phyloP scores from a whole-genome alignment of 2,329 filamentous ascomycete genomes.

The Calonectria hawksworthii region DNA sequence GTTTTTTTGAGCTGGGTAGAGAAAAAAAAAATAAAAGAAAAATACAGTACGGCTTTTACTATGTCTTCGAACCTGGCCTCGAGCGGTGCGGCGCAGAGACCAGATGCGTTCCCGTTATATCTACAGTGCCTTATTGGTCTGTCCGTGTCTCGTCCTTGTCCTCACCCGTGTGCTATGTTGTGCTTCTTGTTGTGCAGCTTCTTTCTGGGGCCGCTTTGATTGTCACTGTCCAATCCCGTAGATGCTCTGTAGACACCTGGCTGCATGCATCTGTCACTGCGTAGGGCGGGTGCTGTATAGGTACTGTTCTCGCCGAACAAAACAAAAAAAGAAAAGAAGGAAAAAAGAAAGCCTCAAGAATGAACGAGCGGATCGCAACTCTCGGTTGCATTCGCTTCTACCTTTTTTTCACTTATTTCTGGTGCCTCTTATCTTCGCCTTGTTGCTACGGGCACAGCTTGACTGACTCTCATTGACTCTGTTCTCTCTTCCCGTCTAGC shows the following conservation, averaged over 20 bases:
- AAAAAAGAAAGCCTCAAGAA: neutral
- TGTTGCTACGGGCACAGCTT: conserved; percentile 1
- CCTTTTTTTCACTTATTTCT: neutral
- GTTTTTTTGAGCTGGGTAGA: conserved; percentile 19
- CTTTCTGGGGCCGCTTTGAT: conserved; percentile 30
- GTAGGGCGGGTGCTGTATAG: neutral
- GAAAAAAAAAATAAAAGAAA: neutral
- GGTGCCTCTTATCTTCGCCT: neutral
- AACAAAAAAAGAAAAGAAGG: neutral
- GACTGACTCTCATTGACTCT: neutral
- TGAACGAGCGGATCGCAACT: neutral
- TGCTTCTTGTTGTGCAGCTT: conserved; percentile 42
- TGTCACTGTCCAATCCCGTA: conserved; percentile 31
- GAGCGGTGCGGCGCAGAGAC: neutral
- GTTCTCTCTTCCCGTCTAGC: neutral
- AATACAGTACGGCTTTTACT: neutral
- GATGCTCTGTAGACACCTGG: conserved; percentile 15
- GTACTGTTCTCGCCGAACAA: neutral
- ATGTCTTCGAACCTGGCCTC: neutral
- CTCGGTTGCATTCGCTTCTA: neutral
- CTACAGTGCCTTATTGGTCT: conserved; percentile 19
- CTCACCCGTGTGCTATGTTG: conserved; percentile 40
- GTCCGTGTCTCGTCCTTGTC: conserved; percentile 12
- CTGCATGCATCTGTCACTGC: conserved; percentile 21
- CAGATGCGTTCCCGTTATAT: neutral